Evolutionary conservation across 225 moss, liverwort and hornwort genomes (phyloP).

Genomic region (Marchantia paleacea): DNA sequence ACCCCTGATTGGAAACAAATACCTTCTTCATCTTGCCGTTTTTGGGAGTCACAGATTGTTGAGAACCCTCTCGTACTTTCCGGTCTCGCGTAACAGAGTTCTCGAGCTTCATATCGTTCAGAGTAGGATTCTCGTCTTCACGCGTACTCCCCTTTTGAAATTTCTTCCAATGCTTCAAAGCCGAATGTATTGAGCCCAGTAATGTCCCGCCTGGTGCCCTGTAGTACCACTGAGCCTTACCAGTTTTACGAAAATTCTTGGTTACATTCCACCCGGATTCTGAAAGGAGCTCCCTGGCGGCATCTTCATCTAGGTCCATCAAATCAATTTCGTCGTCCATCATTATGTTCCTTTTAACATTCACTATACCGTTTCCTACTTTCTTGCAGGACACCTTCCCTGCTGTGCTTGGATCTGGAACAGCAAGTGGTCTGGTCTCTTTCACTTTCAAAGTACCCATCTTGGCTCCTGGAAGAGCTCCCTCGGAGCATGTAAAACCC

Average conservation of each 20-base stretch:
- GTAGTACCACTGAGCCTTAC: conserved; percentile 33
- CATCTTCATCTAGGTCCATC: conserved; percentile 1
- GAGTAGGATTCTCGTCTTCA: conserved; percentile 41
- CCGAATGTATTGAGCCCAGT: conserved; percentile 33
- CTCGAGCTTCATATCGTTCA: conserved; percentile 28
- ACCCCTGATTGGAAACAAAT: conserved; percentile 3
- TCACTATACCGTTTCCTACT: background rate
- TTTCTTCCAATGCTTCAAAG: conserved; percentile 13
- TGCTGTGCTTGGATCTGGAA: background rate
- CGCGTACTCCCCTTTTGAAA: background rate
- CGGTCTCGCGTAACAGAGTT: background rate
- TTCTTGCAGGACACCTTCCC: background rate
- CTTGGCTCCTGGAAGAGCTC: background rate
- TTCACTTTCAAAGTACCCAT: background rate
- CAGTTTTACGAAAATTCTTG: conserved; percentile 13
- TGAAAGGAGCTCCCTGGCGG: conserved; percentile 10
- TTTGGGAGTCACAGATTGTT: conserved; percentile 6
- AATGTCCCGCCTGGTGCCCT: conserved; percentile 34
- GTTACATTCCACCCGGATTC: conserved; percentile 31
- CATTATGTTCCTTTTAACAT: background rate
- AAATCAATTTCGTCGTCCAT: background rate
- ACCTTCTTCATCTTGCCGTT: conserved; percentile 18
- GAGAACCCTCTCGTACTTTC: conserved; percentile 15
- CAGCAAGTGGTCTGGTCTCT: background rate
- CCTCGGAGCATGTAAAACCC: background rate